Base-by-base conservation (phyloP, 23 red algal genomes). In the Gracilaria domingensis region DNA sequence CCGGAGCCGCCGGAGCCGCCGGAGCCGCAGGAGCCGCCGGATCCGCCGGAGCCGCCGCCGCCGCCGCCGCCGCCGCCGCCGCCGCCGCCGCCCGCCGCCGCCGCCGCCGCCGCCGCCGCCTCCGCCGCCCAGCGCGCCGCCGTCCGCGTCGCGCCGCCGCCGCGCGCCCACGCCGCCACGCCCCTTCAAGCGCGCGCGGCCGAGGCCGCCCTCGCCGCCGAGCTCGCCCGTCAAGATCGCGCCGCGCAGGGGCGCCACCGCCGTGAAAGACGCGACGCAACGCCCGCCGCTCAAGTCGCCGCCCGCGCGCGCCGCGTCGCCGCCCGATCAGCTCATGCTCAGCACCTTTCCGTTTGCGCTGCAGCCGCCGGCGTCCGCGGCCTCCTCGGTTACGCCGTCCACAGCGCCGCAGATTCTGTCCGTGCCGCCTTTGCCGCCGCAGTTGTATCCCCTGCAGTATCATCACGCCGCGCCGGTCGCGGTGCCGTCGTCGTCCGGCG, bases 371-470 rank as follows among this genome's bases (percentile, higher is more conserved):
- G 38, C 36, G 40, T 3, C 40, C 72, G 72, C 39, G 11, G 16
- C 59, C 24, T 1, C 4, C 59, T n/a, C n/a, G n/a, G n/a, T n/a
- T n/a, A n/a, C n/a, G n/a, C n/a, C n/a, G n/a, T n/a, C n/a, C n/a
- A n/a, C n/a, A n/a, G 26, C 59, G 24, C 59, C 59, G 21, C 72
- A 77, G 2, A 51, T 77, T 28, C 1, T 75, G 40, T 26, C 70
- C 2, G 39, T 51, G 39, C 72, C 72, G 38, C 72, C 70, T 42
- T 26, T 77, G 38, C 72, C 72, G 45, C 72, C 72, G 40, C 72
- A 77, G 45, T 42, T 77, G 72, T 77, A 77, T 42, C 72, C 72
- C 6, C 25, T 77, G 72, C 72, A 77, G 45, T 77, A 77, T 25
- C 72, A 77, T 14, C 72, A 77, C 45, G 72, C 72, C 1, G 8